phyloP scores from a whole-genome alignment of 352 stramenopile genomes.

The Thalassiosira delicatula region DNA sequence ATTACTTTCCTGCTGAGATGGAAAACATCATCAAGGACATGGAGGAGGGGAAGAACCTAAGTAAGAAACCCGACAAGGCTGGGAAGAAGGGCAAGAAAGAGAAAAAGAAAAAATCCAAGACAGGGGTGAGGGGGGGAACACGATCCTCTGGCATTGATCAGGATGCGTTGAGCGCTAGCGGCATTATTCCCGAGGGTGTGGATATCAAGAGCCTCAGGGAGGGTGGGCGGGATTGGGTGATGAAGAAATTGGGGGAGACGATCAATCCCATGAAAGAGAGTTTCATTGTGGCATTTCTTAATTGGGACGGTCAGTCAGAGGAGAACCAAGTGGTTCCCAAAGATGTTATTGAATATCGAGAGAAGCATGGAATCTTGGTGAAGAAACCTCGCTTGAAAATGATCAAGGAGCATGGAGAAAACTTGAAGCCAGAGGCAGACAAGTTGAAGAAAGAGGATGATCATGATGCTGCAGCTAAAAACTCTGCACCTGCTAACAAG shows the following conservation, averaged over 20 bases:
- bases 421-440: too few species aligned
- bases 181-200: conserved; percentile 70
- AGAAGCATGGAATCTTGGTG: too few species aligned
- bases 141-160: conserved; percentile 82
- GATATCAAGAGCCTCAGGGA: conserved; percentile 73
- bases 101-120: conserved; percentile 72
- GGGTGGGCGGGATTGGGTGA: conserved; percentile 89
- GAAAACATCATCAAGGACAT: conserved; percentile 99
- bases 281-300: conserved; percentile 98
- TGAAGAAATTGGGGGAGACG: conserved; percentile 97
- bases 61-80: too few species aligned
- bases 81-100: conserved; percentile 76
- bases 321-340: conserved; percentile 81
- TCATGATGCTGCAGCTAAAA: too few species aligned
- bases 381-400: too few species aligned
- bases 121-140: conserved; percentile 72
- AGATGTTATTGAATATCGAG: conserved; percentile 65
- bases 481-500: too few species aligned
- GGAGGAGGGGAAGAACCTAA: conserved; percentile 90
- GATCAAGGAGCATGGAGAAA: too few species aligned
- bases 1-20: conserved; percentile 97
- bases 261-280: conserved; percentile 98
- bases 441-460: too few species aligned
- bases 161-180: conserved; percentile 82
- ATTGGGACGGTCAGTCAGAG: conserved; percentile 75